phyloP scores from a whole-genome alignment of 1,284 basidiomycete species.

The Cutaneotrichosporon daszewskae region DNA sequence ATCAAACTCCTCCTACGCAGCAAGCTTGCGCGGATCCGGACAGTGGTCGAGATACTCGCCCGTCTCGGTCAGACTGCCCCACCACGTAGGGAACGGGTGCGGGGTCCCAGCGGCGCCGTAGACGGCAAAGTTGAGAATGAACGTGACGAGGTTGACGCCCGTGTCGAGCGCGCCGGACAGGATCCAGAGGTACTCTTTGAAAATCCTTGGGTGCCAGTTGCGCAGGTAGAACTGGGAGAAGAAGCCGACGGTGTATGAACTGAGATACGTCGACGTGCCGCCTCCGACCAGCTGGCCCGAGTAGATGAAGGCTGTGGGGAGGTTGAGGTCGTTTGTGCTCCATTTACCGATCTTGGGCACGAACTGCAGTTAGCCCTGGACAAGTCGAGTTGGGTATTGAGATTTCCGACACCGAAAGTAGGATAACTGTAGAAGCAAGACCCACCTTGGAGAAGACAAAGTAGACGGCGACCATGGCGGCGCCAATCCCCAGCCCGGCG shows the following conservation, averaged over 20 bases:
- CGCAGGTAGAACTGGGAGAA: constrained; percentile 23
- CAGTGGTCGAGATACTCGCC: constrained; percentile 20
- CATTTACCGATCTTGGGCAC: constrained; percentile 14
- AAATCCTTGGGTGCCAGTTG: constrained; percentile 17
- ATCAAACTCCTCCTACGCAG: no score
- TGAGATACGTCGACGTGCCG: constrained; percentile 19
- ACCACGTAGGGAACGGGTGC: constrained; percentile 24
- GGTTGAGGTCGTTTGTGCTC: constrained; percentile 12
- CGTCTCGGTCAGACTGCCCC: constrained; percentile 23
- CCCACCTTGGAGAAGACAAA: constrained; percentile 2
- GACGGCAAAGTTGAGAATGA: constrained; percentile 45
- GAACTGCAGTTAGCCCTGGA: no score
- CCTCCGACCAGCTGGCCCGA: constrained; percentile 16
- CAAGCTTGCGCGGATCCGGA: no score
- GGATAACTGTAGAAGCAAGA: neutral
- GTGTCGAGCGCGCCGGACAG: constrained; percentile 43
- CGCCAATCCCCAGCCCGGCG: constrained; percentile 16
- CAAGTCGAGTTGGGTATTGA: no score
- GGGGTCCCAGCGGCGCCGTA: constrained; percentile 19
- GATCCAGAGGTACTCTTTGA: constrained; percentile 21
- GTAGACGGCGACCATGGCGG: constrained; percentile 15
- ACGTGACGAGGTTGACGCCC: constrained; percentile 45
- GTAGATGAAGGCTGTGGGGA: constrained; percentile 16
- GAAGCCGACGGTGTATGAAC: constrained; percentile 21
- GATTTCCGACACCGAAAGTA: neutral